Conservation (phyloP, 345 rosid genomes). For the Garcia nutans region DNA sequence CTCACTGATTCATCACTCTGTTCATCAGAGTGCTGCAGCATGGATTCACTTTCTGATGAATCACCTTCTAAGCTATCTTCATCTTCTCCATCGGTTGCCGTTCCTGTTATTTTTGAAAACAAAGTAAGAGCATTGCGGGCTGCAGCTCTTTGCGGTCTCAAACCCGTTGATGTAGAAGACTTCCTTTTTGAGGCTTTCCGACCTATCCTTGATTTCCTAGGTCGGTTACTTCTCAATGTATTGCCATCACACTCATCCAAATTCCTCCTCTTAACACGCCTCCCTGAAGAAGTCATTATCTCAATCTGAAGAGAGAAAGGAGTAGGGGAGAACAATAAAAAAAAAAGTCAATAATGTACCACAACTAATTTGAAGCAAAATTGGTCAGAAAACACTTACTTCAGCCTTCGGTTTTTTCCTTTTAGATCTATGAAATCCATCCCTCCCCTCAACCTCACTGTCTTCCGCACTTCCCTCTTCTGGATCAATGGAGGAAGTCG, state of each 20-base stretch:
- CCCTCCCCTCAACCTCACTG: slow-evolving; percentile 60
- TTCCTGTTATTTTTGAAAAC: slow-evolving; percentile 80
- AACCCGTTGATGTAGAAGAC: slow-evolving; percentile 63
- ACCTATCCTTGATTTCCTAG: slow-evolving; percentile 55
- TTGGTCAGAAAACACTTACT: slow-evolving; percentile 40
- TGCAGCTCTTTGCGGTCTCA: slow-evolving; percentile 92
- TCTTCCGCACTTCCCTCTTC: slow-evolving; percentile 60
- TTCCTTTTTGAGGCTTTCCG: slow-evolving; percentile 52
- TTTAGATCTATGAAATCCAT: slow-evolving; percentile 65
- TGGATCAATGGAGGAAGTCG: slow-evolving; percentile 58
- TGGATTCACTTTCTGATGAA: slow-evolving; percentile 68
- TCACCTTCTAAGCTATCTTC: slow-evolving; percentile 69
- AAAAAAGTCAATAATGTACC: slow-evolving; percentile 15
- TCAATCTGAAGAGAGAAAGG: slow-evolving; percentile 48
- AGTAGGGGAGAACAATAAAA: neutral
- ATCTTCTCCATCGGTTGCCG: slow-evolving; percentile 70
- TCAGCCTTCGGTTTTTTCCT: slow-evolving; percentile 67
- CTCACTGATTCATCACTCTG: slow-evolving; percentile 67
- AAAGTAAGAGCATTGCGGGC: slow-evolving; percentile 87
- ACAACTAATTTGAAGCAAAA: slow-evolving; percentile 1
- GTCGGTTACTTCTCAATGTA: slow-evolving; percentile 40
- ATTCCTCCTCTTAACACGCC: slow-evolving; percentile 86
- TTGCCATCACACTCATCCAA: slow-evolving; percentile 68
- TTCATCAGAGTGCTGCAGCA: slow-evolving; percentile 49
- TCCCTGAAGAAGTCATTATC: slow-evolving; percentile 86